Base-by-base conservation (phyloP, 1,284 basidiomycete genomes). In the Cutaneotrichosporon spelunceum region DNA sequence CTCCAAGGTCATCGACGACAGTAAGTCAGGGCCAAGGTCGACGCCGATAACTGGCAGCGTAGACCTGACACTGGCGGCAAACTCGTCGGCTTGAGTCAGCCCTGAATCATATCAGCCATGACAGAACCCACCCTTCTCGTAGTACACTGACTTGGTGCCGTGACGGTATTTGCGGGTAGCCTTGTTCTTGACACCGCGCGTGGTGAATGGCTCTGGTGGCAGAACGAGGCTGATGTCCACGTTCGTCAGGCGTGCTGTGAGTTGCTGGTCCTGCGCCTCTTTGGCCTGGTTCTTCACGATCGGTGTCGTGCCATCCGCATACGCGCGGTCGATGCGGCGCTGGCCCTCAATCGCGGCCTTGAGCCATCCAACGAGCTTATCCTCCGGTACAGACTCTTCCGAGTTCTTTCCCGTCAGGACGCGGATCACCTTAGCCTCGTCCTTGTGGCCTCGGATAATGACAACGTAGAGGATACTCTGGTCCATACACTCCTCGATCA, bases 381-480 rank as follows among this genome's bases (percentile, higher is more conserved):
- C 56, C 23, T 47, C 36, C 8, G 53, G 26, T 14, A 55, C 42
- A 1, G 53, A 55, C 59, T 78, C 76, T 64, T 78, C 73, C 0
- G 72, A 70, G 36, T 69, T 55, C 16, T 57, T 54, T 29, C 57
- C 63, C 0, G 57, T 59, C 23, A 66, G 53, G 5, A 57, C 56
- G 10, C 61, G 61, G n/a, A 62, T 56, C 16, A 80, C 70, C 59
- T 80, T 80, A 39, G 79, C 30, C 63, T 64, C n/a, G 70, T 72
- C 24, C 73, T 68, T 48, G 61, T 70, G 74, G 0, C 73, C 71
- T 36, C 74, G 71, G 4, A 76, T 72, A 29, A 78, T 74, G 21
- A 79, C 70, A 21, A 80, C 64, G 63, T 73, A 80, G 74, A 79
- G 61, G 7, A 78, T 76, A 56, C 78, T 79, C 64, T 79, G 79